Evolutionary conservation across 2,329 filamentous ascomycete species (phyloP), one percentile per base, ranked within the genome.

Genomic region (Ophiostoma montium): DNA sequence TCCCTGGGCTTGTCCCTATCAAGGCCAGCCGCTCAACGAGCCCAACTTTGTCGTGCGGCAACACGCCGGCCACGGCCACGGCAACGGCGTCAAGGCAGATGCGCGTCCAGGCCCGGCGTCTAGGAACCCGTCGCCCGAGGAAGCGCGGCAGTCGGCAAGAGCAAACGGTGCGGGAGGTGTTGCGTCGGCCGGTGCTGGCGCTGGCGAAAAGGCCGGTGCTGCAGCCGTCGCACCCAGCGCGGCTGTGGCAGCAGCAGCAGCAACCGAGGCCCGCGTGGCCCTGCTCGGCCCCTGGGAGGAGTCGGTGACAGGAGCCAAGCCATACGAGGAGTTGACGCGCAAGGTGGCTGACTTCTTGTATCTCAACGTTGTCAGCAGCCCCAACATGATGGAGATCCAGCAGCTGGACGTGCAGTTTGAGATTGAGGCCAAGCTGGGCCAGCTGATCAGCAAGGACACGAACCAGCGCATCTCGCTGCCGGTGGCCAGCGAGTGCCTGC

Each of bases 361-460:
- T 60, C 62, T 76, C 44, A 72, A 83, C 49, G 81, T 92, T 16
- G 72, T 92, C 7, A 69, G 73, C 47, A 78, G 80, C 53, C 70
- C 75, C n/a, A 78, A 85, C 55, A 71, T 80, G 35, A 73, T 73
- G 31, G 78, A 84, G 56, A 75, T 84, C 18, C 65, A 69, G 15
- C 74, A 75, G 47, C 72, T 76, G 15, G 79, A 78, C 7, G 82
- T 88, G 13, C 76, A 86, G 52, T 80, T 95, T 48, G 92, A 98
- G 65, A 85, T 98, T 49, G 92, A 98, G 67, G 92, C 88, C 10
- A 96, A 96, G 64, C 71, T 96, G 44, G 92, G 92, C 16, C 82
- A 80, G 23, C 72, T 96, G 13, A 76, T 90, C 50, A 81, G 86
- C 62, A 80, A 78, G 60, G 76, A 82, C 53, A 84, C 78, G 7